Evolutionary conservation across 768 basidiomycete species (phyloP), one percentile per base, ranked within the genome.

Genomic region (Lactarius sanguifluus): DNA sequence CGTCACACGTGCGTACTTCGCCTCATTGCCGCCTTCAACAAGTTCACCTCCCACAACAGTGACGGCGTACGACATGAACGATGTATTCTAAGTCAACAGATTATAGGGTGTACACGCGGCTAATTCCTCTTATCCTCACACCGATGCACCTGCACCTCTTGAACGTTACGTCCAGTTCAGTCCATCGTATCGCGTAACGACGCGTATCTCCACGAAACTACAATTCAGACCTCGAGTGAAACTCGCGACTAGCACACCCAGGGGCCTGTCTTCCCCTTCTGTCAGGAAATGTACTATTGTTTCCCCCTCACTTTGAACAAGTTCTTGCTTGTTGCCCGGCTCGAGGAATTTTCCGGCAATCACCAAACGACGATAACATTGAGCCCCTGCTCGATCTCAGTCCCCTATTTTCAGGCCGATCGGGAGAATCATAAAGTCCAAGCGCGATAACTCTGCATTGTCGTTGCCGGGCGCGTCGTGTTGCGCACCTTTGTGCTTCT

Each of bases 341-440:
- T 52, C 23, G 23, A 52, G 50, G 5, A 25, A 25, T 25, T 25
- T 25, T 52, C 13, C 23, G 23, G 50, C 23, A 25, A 52, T 52
- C n/a, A 52, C 13, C 47, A 50, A n/a, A 5, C 47, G 47, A 6
- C 12, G 23, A 52, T 23, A 25, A 13, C 13, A n/a, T 15, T 25
- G 25, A 15, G 25, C 25, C 50, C 23, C 50, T 13, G 50, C 13
- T 25, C 16, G 23, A 52, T 52, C 50, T 52, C 50, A 52, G 13
- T 10, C 50, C 50, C 50, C 50, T 52, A 52, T 52, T 25, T 25
- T 52, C 50, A 52, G 50, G 23, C 23, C 50, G 50, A 52, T 52
- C 50, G 50, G 50, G 50, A 52, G 50, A 25, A 25, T 25, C 15
- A 25, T 50, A 5, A 4, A 25, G 23, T 5, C 50, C 23, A 23